These are phyloP conservation scores for Monosporascus sp. DNA, from an alignment of 2,329 filamentous ascomycete genomes.

Conservation along the genomic window DNA sequence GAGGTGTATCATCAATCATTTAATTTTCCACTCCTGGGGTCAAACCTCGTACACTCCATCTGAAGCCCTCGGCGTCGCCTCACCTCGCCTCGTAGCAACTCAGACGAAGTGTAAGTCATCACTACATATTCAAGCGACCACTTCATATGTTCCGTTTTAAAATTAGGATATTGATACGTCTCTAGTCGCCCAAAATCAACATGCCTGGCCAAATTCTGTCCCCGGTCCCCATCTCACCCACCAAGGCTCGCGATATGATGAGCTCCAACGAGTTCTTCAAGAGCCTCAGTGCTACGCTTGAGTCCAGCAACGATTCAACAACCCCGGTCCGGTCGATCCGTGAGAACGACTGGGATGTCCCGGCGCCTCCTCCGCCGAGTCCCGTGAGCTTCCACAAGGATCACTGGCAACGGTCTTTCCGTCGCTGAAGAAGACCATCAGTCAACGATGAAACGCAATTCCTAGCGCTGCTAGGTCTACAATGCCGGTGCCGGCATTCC, in stretches of 20 bases:
- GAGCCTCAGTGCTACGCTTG: slow-evolving; percentile 47
- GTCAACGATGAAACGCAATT: neutral
- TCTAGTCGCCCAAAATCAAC: slow-evolving; percentile 13
- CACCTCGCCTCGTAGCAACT: too few species aligned
- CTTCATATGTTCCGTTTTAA: neutral
- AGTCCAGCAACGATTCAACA: slow-evolving; percentile 35
- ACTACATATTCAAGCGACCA: too few species aligned
- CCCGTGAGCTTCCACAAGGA: slow-evolving; percentile 57
- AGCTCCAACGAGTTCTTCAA: slow-evolving; percentile 48
- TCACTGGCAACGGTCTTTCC: slow-evolving; percentile 42
- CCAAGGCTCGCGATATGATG: slow-evolving; percentile 36
- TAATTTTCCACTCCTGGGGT: too few species aligned
- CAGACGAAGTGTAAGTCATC: too few species aligned
- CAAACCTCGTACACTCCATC: neutral
- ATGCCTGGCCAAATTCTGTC: slow-evolving; percentile 42
- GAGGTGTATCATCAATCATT: neutral
- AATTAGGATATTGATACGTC: neutral
- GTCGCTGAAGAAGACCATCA: slow-evolving; percentile 20
- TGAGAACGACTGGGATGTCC: slow-evolving; percentile 57
- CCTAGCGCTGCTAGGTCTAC: neutral
- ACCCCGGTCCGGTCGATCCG: slow-evolving; percentile 47
- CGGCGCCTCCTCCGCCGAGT: slow-evolving; percentile 60
- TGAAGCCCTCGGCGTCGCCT: neutral
- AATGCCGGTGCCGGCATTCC: neutral
- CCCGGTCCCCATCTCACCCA: slow-evolving; percentile 43